phyloP scores from a whole-genome alignment of 306 rosid species.

The Medicago ruthenica region DNA sequence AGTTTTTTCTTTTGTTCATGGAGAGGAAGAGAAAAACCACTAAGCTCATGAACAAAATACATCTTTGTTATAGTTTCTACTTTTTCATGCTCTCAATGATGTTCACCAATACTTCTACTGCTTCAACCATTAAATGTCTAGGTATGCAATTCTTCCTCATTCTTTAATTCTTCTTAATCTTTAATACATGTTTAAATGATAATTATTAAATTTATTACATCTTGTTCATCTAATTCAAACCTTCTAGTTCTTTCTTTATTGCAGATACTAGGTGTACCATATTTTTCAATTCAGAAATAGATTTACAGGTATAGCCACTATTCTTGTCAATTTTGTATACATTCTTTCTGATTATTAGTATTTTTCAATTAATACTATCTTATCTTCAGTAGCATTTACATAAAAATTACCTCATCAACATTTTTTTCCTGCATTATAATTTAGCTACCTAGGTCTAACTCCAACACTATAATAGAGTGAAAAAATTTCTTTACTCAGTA shows the following conservation, averaged over 20 bases:
- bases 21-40: constrained; percentile 65
- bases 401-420: constrained; percentile 13
- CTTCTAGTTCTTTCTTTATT: constrained; percentile 1
- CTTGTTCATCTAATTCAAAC: constrained; percentile 24
- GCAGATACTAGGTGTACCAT: constrained; percentile 59
- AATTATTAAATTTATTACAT: constrained; percentile 9
- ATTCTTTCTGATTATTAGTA: constrained; percentile 25
- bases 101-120: constrained; percentile 45
- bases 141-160: constrained; percentile 50
- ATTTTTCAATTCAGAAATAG: constrained; percentile 44
- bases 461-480: background rate
- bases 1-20: constrained; percentile 55
- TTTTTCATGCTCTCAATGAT: constrained; percentile 52
- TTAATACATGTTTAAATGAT: background rate
- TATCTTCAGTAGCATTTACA: constrained; percentile 17
- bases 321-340: constrained; percentile 9
- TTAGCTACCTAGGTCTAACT: constrained; percentile 9
- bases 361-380: background rate
- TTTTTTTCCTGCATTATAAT: background rate
- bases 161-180: constrained; percentile 12
- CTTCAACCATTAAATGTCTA: constrained; percentile 47
- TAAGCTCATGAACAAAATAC: constrained; percentile 36
- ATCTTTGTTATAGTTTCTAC: constrained; percentile 34
- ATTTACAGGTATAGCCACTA: constrained; percentile 65
- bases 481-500: background rate